Base-by-base conservation (phyloP, 495 filamentous ascomycete genomes). In the Staphylotrichum longicolle region DNA sequence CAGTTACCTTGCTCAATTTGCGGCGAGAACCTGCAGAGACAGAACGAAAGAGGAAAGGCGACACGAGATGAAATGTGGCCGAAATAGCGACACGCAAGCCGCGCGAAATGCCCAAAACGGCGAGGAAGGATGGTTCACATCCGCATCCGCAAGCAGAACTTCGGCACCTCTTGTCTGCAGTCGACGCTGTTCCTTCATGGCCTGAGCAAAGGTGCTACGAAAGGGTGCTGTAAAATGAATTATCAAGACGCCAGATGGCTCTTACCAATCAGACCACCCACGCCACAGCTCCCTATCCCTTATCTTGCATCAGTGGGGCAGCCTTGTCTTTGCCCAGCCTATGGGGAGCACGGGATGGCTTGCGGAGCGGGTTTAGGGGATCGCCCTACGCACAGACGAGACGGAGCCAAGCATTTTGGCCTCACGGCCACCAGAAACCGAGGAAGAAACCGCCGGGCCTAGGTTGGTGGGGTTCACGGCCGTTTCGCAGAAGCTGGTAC, bases 171-270 rank as follows among this genome's bases (percentile, higher is more conserved):
- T 27, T 27, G 20, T 27, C 20, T 27, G 20, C 20, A 27, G 20
- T 27, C 20, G 20, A 27, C 20, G 20, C 20, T 27, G 20, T 27
- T 27, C 20, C 20, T 27, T 27, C 20, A 27, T 27, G 20, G 1
- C 32, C 37, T 57, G 10, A 45, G 10, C 47, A 60, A 58, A 57
- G 20, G 20, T 47, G 54, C 48, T 57, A 48, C 41, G 62, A 52
- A 70, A 73, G 68, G 58, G 35, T 70, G 66, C 64, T 74, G 76
- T 79, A 68, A 79, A 62, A 76, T 72, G 62, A 77, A 78, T 79
- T 70, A 70, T 72, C 73, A 77, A 35, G 64, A 74, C 75, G 72
- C 67, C 14, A 64, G 61, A 58, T 30, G 54, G 51, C 57, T 44
- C 55, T 64, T 48, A 65, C 77, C 75, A 79, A 79, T 77, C 69